These are phyloP conservation scores for Scolecobasidium constrictum DNA, from an alignment of 2,329 filamentous ascomycete genomes.

Conservation along the genomic window DNA sequence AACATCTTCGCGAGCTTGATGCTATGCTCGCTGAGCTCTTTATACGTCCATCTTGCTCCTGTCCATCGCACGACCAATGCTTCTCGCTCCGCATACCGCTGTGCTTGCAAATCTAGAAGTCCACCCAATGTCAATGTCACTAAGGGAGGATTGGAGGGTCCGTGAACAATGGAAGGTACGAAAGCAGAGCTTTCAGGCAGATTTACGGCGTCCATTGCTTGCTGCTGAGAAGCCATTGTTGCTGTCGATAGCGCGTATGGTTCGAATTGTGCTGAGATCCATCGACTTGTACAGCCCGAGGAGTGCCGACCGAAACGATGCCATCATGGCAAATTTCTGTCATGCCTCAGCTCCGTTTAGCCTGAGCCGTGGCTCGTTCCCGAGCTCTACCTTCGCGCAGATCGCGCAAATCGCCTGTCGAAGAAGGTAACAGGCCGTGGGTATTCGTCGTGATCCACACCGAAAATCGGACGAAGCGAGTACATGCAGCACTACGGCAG, in stretches of 20 bases:
- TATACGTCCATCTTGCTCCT: constrained; percentile 58
- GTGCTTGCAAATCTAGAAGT: constrained; percentile 59
- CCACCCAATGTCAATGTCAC: constrained; percentile 63
- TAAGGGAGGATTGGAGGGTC: constrained; percentile 57
- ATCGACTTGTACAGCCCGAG: too few relatives aligned
- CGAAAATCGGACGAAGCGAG: not conserved
- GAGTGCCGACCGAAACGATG: too few relatives aligned
- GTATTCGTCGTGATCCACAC: not conserved
- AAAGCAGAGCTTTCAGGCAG: not conserved
- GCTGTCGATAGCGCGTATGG: too few relatives aligned
- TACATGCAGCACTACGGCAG: too few relatives aligned
- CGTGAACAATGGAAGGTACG: constrained; percentile 50
- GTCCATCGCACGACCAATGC: constrained; percentile 69
- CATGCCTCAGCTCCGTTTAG: too few relatives aligned
- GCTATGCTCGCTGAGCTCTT: constrained; percentile 27
- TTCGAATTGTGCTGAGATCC: too few relatives aligned
- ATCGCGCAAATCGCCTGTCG: not conserved
- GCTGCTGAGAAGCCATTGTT: too few relatives aligned
- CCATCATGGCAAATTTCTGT: too few relatives aligned
- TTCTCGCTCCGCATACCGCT: constrained; percentile 53
- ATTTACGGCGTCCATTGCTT: too few relatives aligned
- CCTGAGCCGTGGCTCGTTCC: too few relatives aligned
- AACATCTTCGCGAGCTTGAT: constrained; percentile 34
- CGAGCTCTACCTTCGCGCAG: too few relatives aligned
- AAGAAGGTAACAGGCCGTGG: not conserved